A percentile compares a stretch with the other conserved stretches of the same genome.
These are phyloP conservation scores for Wickerhamiella dianesei DNA, from an alignment of 805 yeast genomes.

Conservation along the genomic window DNA sequence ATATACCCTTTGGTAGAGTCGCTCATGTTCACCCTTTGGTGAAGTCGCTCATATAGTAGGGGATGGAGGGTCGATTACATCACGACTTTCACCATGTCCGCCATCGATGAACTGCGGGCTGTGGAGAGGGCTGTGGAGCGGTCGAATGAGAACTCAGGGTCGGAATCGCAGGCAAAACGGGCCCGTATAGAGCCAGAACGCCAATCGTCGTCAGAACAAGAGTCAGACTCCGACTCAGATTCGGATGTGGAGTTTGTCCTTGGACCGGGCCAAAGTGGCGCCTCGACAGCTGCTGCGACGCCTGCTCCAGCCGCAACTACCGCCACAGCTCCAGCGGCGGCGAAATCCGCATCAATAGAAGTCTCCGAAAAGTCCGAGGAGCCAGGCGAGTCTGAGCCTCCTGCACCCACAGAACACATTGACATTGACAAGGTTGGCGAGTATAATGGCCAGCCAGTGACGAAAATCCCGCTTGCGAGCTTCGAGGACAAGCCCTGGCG, in stretches of 20 bases:
- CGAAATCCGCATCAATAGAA: conserved; percentile 13
- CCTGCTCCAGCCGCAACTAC: conserved; percentile 1
- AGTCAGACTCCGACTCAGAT: conserved; percentile 22
- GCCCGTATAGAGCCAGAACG: background rate
- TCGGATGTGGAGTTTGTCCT: conserved; percentile 79
- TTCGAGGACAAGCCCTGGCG: conserved; percentile 97
- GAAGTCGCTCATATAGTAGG: no score
- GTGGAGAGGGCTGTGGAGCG: background rate
- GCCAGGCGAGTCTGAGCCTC: conserved; percentile 20
- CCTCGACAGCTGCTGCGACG: conserved; percentile 22
- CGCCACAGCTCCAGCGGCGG: conserved; percentile 19
- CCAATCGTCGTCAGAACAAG: background rate
- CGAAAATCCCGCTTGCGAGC: conserved; percentile 64
- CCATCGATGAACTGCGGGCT: background rate
- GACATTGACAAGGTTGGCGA: conserved; percentile 65
- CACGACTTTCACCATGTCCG: background rate
- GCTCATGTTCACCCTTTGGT: no score
- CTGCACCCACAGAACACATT: conserved; percentile 22
- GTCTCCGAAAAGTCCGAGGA: conserved; percentile 9
- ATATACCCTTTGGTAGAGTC: conserved; percentile 40
- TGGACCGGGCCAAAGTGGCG: conserved; percentile 21
- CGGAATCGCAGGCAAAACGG: background rate
- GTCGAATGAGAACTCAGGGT: background rate
- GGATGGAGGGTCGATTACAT: no score
- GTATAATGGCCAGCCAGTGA: conserved; percentile 68